A percentile compares a stretch with the other conserved stretches of the same genome.
phyloP scores from a whole-genome alignment of 257 asterid genomes.

The Fraxinus cuspidata region DNA sequence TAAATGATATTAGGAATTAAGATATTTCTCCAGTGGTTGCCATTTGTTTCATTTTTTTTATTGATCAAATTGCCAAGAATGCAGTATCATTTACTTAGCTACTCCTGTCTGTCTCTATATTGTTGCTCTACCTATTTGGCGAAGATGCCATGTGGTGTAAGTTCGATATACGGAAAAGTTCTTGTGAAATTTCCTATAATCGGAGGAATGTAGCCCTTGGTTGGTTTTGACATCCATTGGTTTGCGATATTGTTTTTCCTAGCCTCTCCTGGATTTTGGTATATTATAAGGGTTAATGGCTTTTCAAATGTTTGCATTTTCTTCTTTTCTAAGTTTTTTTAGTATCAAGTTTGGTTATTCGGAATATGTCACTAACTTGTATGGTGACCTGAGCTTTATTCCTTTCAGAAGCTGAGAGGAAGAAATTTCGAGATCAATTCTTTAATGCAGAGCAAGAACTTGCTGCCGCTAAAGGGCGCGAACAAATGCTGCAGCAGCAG shows the following conservation, averaged over 20 bases:
- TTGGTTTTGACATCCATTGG: slow-evolving; percentile 5
- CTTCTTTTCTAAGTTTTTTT: slow-evolving; percentile 23
- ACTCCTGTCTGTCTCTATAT: neutral
- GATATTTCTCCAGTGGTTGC: neutral
- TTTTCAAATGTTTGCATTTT: neutral
- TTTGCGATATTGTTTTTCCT: slow-evolving; percentile 2
- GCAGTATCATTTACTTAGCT: neutral
- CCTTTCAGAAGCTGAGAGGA: slow-evolving; percentile 77
- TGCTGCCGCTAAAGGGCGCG: slow-evolving; percentile 91
- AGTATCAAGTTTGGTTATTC: neutral
- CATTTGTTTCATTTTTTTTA: neutral
- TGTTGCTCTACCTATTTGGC: neutral
- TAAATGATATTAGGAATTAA: neutral
- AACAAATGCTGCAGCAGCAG: slow-evolving; percentile 74
- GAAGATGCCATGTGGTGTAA: neutral
- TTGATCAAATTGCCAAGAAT: slow-evolving; percentile 2
- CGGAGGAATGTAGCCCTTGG: neutral
- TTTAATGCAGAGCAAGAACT: slow-evolving; percentile 83
- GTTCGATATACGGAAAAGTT: too few relatives aligned
- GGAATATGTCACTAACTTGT: slow-evolving; percentile 27
- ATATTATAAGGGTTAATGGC: slow-evolving; percentile 6
- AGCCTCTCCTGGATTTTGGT: slow-evolving; percentile 13
- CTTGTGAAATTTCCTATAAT: neutral
- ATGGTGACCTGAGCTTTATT: slow-evolving; percentile 22
- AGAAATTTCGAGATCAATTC: slow-evolving; percentile 63